A percentile compares a stretch with the other conserved stretches of the same genome.
Conservation (phyloP, 2,329 filamentous ascomycete species). For the Fulvia fulva region DNA sequence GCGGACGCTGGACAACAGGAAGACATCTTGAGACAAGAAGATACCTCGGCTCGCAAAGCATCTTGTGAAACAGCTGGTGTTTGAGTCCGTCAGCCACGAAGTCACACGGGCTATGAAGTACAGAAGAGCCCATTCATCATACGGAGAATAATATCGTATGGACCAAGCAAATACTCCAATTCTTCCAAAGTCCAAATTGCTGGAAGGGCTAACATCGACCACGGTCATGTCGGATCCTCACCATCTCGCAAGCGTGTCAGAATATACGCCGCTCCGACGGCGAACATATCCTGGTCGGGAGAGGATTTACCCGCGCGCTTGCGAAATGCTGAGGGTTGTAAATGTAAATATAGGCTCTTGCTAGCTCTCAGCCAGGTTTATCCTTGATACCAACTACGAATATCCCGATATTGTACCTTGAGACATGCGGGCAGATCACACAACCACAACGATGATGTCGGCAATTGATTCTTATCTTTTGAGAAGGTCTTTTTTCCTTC, state of each 20-base stretch:
- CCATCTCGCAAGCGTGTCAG: too few species aligned
- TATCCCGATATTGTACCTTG: background rate
- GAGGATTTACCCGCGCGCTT: too few species aligned
- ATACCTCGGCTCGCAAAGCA: background rate
- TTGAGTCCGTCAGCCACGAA: background rate
- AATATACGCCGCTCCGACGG: too few species aligned
- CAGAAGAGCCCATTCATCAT: background rate
- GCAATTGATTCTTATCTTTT: background rate
- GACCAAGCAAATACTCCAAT: too few species aligned
- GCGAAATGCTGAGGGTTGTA: too few species aligned
- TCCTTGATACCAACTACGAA: background rate
- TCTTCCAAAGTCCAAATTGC: too few species aligned
- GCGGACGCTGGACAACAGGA: background rate
- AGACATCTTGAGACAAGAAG: background rate
- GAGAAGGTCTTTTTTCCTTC: background rate
- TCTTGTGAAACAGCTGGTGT: background rate
- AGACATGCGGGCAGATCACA: background rate
- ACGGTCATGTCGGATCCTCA: too few species aligned
- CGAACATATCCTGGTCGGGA: too few species aligned
- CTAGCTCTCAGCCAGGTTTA: background rate
- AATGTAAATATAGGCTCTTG: background rate
- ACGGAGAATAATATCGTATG: background rate
- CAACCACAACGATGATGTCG: constrained; percentile 2
- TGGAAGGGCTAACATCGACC: too few species aligned
- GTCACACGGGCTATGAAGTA: background rate